Conservation (phyloP, 139 green algal genomes). For the Tetraselmis chui region DNA sequence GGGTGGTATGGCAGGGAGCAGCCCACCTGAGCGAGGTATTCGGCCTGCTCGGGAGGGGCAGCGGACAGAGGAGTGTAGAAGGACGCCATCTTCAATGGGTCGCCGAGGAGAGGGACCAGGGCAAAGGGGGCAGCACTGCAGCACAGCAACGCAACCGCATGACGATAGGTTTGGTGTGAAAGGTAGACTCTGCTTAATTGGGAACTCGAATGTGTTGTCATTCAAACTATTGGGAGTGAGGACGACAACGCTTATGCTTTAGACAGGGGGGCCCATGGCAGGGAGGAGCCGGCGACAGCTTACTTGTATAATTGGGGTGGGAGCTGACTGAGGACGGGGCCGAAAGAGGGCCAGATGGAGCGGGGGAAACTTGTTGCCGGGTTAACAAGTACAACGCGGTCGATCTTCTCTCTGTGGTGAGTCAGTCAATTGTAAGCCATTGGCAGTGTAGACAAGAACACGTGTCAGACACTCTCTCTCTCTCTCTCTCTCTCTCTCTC, state of each 20-base stretch:
- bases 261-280: too few species aligned
- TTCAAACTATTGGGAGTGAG: too few species aligned
- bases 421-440: not conserved
- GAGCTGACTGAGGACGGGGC: constrained; percentile 12
- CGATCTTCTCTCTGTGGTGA: constrained; percentile 14
- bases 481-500: too few species aligned
- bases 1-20: too few species aligned
- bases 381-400: constrained; percentile 76
- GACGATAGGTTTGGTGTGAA: too few species aligned
- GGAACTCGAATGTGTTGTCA: too few species aligned
- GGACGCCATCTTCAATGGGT: not conserved
- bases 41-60: not conserved
- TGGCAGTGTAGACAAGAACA: not conserved
- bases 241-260: too few species aligned
- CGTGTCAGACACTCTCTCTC: too few species aligned
- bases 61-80: not conserved
- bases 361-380: constrained; percentile 72
- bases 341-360: constrained; percentile 60
- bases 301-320: not conserved
- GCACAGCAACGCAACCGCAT: too few species aligned
- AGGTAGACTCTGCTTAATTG: too few species aligned
- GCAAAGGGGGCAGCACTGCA: not conserved
- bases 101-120: not conserved
- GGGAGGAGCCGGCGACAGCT: too few species aligned
- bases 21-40: not conserved